Conservation (phyloP, 73 alveolate species). For the Stentor coeruleus region DNA sequence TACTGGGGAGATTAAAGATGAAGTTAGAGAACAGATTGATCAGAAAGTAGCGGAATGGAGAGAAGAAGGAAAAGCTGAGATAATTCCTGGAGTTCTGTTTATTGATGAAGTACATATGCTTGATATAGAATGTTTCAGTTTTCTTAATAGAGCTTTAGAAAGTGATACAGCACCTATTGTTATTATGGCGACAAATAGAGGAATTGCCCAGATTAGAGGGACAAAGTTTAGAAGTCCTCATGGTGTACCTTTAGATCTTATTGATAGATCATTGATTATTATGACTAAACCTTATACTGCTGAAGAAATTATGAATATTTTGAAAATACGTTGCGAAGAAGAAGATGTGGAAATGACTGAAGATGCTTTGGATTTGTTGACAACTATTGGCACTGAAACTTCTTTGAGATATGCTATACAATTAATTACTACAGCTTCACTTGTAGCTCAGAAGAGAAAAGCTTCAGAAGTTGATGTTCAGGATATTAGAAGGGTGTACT, state of each 20-base stretch:
- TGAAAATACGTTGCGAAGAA: constrained; percentile 92
- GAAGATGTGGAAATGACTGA: constrained; percentile 93
- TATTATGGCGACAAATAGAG: constrained; percentile 99
- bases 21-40: constrained; percentile 96
- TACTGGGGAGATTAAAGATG: constrained; percentile 99
- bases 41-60: constrained; percentile 98
- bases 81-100: constrained; percentile 99
- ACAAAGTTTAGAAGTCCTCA: constrained; percentile 98
- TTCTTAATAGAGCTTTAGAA: constrained; percentile 95
- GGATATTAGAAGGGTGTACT: constrained; percentile 60
- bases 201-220: constrained; percentile 94
- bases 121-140: constrained; percentile 99
- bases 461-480: constrained; percentile 69
- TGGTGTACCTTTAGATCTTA: constrained; percentile 98
- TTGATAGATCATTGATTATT: constrained; percentile 96
- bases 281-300: constrained; percentile 91
- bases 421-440: constrained; percentile 91
- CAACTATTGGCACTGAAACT: constrained; percentile 73
- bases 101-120: constrained; percentile 99
- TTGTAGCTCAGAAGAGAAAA: constrained; percentile 92
- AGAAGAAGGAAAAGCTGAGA: constrained; percentile 99
- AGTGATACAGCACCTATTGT: constrained; percentile 98
- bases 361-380: constrained; percentile 94
- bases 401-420: constrained; percentile 85
- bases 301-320: constrained; percentile 94